A percentile compares a stretch with the other conserved stretches of the same genome.
Conservation (phyloP, 768 basidiomycete genomes). For the Phaeotremella fagi region DNA sequence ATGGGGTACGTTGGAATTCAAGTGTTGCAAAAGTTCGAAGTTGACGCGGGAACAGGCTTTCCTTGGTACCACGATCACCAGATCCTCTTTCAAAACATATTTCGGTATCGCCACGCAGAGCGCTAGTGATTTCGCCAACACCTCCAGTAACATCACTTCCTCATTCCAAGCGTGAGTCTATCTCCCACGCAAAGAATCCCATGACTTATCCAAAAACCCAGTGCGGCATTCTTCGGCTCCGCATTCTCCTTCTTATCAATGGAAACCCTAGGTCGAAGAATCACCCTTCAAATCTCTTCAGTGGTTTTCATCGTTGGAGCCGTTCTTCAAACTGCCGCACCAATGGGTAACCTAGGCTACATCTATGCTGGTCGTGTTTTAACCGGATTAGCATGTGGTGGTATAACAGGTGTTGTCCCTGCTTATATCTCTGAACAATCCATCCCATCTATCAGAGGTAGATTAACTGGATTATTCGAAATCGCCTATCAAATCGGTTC, state of each 20-base stretch:
- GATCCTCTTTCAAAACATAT: constrained; percentile 51
- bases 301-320: constrained; percentile 50
- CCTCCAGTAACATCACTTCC: constrained; percentile 53
- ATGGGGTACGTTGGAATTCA: too few relatives aligned
- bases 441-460: constrained; percentile 53
- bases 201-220: too few relatives aligned
- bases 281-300: constrained; percentile 45
- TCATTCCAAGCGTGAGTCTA: constrained; percentile 50
- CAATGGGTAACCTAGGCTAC: constrained; percentile 24
- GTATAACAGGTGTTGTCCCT: constrained; percentile 15
- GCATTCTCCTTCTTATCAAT: constrained; percentile 34
- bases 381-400: constrained; percentile 51
- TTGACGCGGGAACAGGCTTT: constrained; percentile 51
- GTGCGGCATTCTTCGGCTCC: constrained; percentile 45
- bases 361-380: constrained; percentile 53
- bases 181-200: too few relatives aligned
- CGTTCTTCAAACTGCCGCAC: constrained; percentile 36
- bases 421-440: constrained; percentile 52
- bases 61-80: constrained; percentile 52
- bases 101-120: constrained; percentile 49
- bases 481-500: constrained; percentile 53
- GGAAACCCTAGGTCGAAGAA: constrained; percentile 50
- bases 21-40: not conserved
- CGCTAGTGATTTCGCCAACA: constrained; percentile 39
- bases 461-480: constrained; percentile 55